Evolutionary conservation across 129 eudicot species (phyloP), one percentile per base, ranked within the genome.

Genomic region (Sambucus nigra): DNA sequence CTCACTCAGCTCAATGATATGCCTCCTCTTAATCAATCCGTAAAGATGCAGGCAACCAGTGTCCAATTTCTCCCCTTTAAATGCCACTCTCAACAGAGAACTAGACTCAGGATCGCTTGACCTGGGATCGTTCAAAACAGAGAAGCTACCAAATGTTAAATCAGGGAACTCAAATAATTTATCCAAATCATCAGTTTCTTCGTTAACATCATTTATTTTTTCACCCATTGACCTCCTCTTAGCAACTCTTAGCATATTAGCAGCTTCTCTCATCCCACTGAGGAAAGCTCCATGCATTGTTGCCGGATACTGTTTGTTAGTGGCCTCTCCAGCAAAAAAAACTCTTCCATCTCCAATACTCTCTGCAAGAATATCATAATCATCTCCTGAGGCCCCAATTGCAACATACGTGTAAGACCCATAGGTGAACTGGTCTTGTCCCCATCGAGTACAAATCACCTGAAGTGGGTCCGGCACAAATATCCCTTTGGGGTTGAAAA

Each of bases 281-380:
- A 91, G 84, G 44, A 91, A 91, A 47, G 99, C 99, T 56, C 99
- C 99, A 26, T 91, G 99, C 99, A 91, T 91, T 27, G 99, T 91
- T 16, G 99, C 99, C 18, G 99, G 99, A 77, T 91, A 91, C 71
- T 71, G 95, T 62, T 72, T 91, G 47, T 79, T 91, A 26, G 99
- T 91, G 13, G 99, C 99, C 68, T 91, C 99, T 29, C 99, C 99
- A 11, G 95, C 99, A 60, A 91, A 91, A 73, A 91, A 91, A 21
- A 91, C 80, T 54, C 95, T 73, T 8, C 89, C 82, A 63, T 79
- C 73, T 29, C 84, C 97, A 21, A 86, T 72, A 67, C 76, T 79
- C 67, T 91, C 99, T 2, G 95, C 83, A 46, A 91, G 95, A 31
- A 91, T 76, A 61, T 91, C 99, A 21, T 91, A 91, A 63, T 91